Evolutionary conservation across 257 asterid genomes (phyloP).

Genomic region (Eucommia ulmoides): DNA sequence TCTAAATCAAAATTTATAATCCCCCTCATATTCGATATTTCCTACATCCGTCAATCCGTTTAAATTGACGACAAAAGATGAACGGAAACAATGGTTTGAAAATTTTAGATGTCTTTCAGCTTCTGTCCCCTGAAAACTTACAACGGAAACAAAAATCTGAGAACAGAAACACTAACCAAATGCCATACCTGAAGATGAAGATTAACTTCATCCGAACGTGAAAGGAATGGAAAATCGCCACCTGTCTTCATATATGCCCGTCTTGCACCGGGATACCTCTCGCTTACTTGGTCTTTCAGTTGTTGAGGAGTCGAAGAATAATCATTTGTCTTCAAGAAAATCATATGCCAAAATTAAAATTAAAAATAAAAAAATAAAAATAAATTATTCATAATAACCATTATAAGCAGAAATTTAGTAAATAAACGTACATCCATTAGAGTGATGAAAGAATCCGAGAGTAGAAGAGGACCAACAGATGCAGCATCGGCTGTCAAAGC

Average conservation of each 20-base stretch:
- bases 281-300: constrained; percentile 78
- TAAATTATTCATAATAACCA: too few relatives aligned
- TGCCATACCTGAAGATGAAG: constrained; percentile 94
- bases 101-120: not conserved
- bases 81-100: not conserved
- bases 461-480: constrained; percentile 69
- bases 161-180: not conserved
- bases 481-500: constrained; percentile 73
- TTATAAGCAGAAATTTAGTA: too few relatives aligned
- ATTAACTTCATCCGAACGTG: constrained; percentile 91
- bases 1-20: too few relatives aligned
- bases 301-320: constrained; percentile 74
- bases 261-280: constrained; percentile 91
- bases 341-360: not conserved
- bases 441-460: constrained; percentile 75
- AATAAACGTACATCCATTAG: constrained; percentile 68
- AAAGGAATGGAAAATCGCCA: constrained; percentile 94
- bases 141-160: too few relatives aligned
- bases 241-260: constrained; percentile 80
- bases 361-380: too few relatives aligned
- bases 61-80: not conserved
- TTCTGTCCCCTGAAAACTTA: too few relatives aligned
- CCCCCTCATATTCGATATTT: not conserved
- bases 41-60: not conserved
- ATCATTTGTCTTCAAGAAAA: constrained; percentile 62